phyloP scores from a whole-genome alignment of 768 basidiomycete genomes.

The Lactarius hatsudake region DNA sequence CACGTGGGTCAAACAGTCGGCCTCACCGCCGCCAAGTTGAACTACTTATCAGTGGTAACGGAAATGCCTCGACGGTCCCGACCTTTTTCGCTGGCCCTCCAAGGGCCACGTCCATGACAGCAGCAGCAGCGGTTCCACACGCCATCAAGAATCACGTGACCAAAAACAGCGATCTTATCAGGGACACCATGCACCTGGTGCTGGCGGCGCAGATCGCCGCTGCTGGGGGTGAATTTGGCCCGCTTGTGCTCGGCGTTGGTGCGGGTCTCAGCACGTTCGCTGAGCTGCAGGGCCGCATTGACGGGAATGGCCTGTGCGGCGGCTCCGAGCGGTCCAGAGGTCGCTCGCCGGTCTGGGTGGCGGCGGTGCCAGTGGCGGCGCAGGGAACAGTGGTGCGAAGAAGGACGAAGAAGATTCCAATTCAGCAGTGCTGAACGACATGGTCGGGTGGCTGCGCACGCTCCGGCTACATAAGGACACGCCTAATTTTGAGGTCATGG shows the following conservation, averaged over 20 bases:
- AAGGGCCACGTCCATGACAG: slow-evolving; percentile 32
- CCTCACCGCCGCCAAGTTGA: slow-evolving; percentile 41
- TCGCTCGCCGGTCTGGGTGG: slow-evolving; percentile 44
- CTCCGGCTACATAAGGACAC: slow-evolving; percentile 98
- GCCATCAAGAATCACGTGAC: slow-evolving; percentile 22
- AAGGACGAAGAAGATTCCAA: slow-evolving; percentile 92
- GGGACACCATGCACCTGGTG: too few species aligned
- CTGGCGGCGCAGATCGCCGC: too few species aligned
- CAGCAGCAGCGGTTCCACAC: neutral
- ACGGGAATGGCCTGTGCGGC: slow-evolving; percentile 42
- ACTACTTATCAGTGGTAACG: slow-evolving; percentile 34
- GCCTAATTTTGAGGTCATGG: slow-evolving; percentile 75
- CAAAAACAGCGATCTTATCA: slow-evolving; percentile 14
- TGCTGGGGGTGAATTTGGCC: too few species aligned
- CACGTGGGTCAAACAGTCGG: slow-evolving; percentile 46
- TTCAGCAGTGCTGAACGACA: slow-evolving; percentile 79
- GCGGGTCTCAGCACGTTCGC: neutral
- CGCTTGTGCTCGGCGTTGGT: slow-evolving; percentile 12
- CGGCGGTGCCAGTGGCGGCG: too few species aligned
- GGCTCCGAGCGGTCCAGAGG: slow-evolving; percentile 43
- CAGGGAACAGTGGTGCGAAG: slow-evolving; percentile 43
- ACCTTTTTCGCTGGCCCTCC: slow-evolving; percentile 60
- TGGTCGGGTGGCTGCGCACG: slow-evolving; percentile 83
- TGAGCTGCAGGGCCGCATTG: slow-evolving; percentile 39
- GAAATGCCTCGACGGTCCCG: too few species aligned